Conservation (phyloP, 371 early-diverging fungal genomes). For the Sporodiniella umbellata region DNA sequence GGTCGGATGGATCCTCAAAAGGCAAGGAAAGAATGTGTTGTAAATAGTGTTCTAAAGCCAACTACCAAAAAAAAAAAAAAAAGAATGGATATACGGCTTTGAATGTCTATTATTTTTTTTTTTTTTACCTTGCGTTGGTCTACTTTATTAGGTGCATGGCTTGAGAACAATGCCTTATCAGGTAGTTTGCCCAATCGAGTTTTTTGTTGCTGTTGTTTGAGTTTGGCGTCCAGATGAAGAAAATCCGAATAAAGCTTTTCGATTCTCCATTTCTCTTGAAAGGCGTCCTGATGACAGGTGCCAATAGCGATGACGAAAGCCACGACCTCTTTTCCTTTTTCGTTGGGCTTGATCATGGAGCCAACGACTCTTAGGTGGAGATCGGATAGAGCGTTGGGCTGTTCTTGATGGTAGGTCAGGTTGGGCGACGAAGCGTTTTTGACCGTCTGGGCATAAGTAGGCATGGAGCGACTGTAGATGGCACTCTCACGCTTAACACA, state of each 20-base stretch:
- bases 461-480: not conserved
- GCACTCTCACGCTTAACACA: slow-evolving; percentile 9
- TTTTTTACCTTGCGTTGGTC: slow-evolving; percentile 63
- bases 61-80: slow-evolving; percentile 11
- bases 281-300: slow-evolving; percentile 17
- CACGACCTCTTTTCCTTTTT: slow-evolving; percentile 75
- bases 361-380: slow-evolving; percentile 53
- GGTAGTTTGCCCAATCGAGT: slow-evolving; percentile 72
- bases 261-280: slow-evolving; percentile 71
- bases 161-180: slow-evolving; percentile 76
- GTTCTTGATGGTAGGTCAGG: not conserved
- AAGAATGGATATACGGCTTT: not conserved
- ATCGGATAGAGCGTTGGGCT: slow-evolving; percentile 9
- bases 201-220: slow-evolving; percentile 46
- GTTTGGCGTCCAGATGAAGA: slow-evolving; percentile 68
- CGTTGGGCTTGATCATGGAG: slow-evolving; percentile 72
- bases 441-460: not conserved
- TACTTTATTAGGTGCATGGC: slow-evolving; percentile 70
- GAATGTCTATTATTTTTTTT: too few relatives aligned
- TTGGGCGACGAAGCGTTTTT: not conserved
- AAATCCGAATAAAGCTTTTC: slow-evolving; percentile 87
- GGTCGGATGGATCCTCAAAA: slow-evolving; percentile 60
- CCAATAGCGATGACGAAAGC: slow-evolving; percentile 56
- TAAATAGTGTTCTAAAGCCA: slow-evolving; percentile 75
- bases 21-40: slow-evolving; percentile 62